These are phyloP conservation scores for Apiospora aurea DNA, from an alignment of 2,329 filamentous ascomycete genomes.

Conservation along the genomic window DNA sequence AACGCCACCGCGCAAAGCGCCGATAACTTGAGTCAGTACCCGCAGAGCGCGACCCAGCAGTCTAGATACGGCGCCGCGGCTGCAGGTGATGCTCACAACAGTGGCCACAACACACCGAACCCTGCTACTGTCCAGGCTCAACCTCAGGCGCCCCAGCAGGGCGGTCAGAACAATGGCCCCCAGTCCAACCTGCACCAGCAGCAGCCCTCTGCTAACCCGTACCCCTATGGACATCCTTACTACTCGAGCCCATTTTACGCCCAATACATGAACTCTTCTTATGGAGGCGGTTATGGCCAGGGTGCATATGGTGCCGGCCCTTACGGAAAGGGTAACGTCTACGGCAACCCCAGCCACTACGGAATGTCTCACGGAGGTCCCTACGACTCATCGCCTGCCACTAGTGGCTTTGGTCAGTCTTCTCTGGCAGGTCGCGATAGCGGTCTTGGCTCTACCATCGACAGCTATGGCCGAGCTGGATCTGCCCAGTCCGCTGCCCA, in stretches of 20 bases:
- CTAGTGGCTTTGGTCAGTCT: conserved; percentile 58
- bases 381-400: conserved; percentile 63
- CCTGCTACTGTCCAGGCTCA: conserved; percentile 39
- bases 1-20: conserved; percentile 64
- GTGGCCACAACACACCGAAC: conserved; percentile 43
- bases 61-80: conserved; percentile 64
- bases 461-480: conserved; percentile 61
- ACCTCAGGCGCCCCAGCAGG: conserved; percentile 33
- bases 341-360: conserved; percentile 62
- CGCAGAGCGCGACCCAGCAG: conserved; percentile 75
- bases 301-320: conserved; percentile 56
- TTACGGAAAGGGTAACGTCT: conserved; percentile 63
- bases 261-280: conserved; percentile 62
- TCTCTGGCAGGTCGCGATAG: conserved; percentile 60
- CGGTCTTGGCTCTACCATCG: conserved; percentile 56
- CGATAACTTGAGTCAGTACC: conserved; percentile 72
- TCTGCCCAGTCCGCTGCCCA: conserved; percentile 58
- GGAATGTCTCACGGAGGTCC: conserved; percentile 63
- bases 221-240: conserved; percentile 51
- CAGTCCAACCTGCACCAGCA: conserved; percentile 49
- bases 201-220: conserved; percentile 45
- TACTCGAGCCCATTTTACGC: conserved; percentile 69
- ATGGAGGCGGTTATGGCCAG: conserved; percentile 59
- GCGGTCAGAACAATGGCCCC: conserved; percentile 29
- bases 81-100: conserved; percentile 77